A percentile compares a stretch with the other conserved stretches of the same genome.
These are phyloP conservation scores for Zygoascus ofunaensis DNA, from an alignment of 805 yeast genomes.

Conservation along the genomic window DNA sequence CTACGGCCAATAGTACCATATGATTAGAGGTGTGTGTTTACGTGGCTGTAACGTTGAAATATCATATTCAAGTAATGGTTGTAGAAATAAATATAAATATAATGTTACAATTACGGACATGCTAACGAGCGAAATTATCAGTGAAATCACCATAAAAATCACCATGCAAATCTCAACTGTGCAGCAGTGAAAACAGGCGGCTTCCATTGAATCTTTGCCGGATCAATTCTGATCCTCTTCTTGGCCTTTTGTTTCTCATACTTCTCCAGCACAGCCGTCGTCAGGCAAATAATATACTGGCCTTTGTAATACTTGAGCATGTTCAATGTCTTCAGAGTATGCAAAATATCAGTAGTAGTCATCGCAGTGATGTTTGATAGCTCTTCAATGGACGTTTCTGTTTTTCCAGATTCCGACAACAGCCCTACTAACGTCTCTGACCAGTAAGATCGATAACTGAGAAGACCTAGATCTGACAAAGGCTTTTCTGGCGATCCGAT, in stretches of 20 bases:
- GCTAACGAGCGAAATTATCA: too few species aligned
- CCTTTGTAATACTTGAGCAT: conserved; percentile 90
- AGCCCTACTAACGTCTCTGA: conserved; percentile 75
- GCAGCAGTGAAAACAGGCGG: conserved; percentile 94
- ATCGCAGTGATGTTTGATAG: conserved; percentile 77
- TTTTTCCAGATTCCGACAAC: conserved; percentile 57
- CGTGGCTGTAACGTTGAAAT: too few species aligned
- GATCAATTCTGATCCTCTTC: conserved; percentile 67
- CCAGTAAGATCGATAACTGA: conserved; percentile 95
- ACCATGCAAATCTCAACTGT: conserved; percentile 94
- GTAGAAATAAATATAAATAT: too few species aligned
- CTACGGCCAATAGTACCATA: conserved; percentile 21
- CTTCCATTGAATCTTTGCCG: conserved; percentile 71
- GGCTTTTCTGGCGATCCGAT: conserved; percentile 98
- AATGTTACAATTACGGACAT: too few species aligned
- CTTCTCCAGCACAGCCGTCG: conserved; percentile 69
- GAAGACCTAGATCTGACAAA: conserved; percentile 82
- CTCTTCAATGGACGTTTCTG: conserved; percentile 75
- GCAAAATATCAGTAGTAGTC: conserved; percentile 94
- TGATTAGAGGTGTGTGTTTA: conserved; percentile 13
- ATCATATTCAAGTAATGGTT: too few species aligned
- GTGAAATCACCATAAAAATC: conserved; percentile 11
- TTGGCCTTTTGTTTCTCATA: conserved; percentile 64
- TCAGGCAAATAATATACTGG: conserved; percentile 81
- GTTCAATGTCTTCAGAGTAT: conserved; percentile 84